Evolutionary conservation across 345 rosid genomes (phyloP).

Genomic region (Acer saccharum): DNA sequence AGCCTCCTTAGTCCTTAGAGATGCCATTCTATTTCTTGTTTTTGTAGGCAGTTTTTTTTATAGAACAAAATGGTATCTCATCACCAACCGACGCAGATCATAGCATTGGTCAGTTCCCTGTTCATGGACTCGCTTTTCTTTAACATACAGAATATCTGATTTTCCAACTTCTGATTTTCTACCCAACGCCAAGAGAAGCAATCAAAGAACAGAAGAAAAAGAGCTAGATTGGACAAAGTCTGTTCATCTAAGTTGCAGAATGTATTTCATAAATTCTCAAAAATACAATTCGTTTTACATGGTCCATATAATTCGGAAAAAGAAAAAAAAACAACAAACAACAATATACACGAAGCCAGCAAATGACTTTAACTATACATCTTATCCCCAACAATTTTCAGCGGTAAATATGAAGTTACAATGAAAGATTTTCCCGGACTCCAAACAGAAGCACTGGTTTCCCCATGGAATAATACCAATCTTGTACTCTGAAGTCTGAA

Average conservation of each 20-base stretch:
- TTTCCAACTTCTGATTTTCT: too few species aligned
- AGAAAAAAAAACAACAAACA: background rate
- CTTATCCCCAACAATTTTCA: background rate
- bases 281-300: background rate
- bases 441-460: background rate
- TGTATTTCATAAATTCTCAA: background rate
- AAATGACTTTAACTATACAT: background rate
- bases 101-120: too few species aligned
- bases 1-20: too few species aligned
- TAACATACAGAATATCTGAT: too few species aligned
- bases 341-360: background rate
- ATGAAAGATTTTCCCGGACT: background rate
- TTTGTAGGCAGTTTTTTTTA: too few species aligned
- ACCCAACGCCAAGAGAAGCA: background rate
- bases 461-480: background rate
- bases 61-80: too few species aligned
- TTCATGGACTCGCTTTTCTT: too few species aligned
- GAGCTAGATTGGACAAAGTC: background rate
- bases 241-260: background rate
- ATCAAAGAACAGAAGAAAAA: background rate
- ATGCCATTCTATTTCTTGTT: too few species aligned
- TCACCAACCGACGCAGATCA: too few species aligned
- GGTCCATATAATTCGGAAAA: background rate
- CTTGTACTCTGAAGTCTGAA: background rate
- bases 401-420: background rate